A percentile compares a stretch with the other conserved stretches of the same genome.
These are phyloP conservation scores for Cardiospermum halicacabum DNA, from an alignment of 345 rosid genomes.

Conservation along the genomic window DNA sequence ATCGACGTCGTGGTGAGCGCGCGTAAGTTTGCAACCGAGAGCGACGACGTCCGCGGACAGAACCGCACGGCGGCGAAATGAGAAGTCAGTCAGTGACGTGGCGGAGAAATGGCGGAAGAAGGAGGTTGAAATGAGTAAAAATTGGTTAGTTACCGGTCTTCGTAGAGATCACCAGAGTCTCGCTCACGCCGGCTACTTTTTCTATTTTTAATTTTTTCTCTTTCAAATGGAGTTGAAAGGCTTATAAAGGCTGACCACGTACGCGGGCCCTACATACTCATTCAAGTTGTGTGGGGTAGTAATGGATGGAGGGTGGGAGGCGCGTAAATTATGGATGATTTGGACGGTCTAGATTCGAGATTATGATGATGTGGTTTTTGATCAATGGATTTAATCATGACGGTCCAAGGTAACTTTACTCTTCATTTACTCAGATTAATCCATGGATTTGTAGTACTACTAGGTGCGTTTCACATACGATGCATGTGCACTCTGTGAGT, in stretches of 20 bases:
- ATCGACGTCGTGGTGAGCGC: neutral
- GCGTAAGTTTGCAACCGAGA: neutral
- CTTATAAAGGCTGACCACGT: conserved; percentile 3
- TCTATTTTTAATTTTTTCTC: neutral
- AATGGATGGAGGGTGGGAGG: neutral
- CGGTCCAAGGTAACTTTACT: too few species aligned
- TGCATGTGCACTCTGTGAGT: too few species aligned
- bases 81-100: neutral
- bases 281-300: neutral
- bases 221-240: neutral
- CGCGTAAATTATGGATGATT: neutral
- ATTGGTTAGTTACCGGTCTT: neutral
- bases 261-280: neutral
- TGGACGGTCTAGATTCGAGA: conserved; percentile 10
- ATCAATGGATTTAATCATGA: too few species aligned
- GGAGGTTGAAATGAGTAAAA: neutral
- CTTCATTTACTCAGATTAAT: too few species aligned
- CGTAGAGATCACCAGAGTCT: conserved; percentile 15
- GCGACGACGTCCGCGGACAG: too few species aligned
- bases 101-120: neutral
- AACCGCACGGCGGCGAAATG: neutral
- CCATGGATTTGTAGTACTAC: too few species aligned
- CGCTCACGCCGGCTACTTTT: conserved; percentile 26
- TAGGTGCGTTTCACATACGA: too few species aligned
- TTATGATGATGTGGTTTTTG: neutral